A percentile compares a stretch with the other conserved stretches of the same genome.
These are phyloP conservation scores for Zymoseptoria ardabiliae DNA, from an alignment of 2,329 filamentous ascomycete genomes.

Conservation along the genomic window DNA sequence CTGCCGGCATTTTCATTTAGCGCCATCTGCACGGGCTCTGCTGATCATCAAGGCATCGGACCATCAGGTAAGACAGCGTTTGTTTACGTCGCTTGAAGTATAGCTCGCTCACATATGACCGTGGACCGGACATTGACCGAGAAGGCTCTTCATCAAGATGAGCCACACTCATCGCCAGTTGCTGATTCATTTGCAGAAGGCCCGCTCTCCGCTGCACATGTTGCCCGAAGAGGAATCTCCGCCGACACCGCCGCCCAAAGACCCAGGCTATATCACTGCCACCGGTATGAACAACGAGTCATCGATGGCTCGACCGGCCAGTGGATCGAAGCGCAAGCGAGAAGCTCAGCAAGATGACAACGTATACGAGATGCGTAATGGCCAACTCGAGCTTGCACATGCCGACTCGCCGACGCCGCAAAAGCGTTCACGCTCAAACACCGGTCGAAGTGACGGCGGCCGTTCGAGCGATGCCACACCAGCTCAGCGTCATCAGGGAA, in stretches of 20 bases:
- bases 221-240: slow-evolving; percentile 13
- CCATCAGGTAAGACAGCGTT: background rate
- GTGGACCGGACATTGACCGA: background rate
- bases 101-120: background rate
- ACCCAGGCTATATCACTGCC: slow-evolving; percentile 13
- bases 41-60: background rate
- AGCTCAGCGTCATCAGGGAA: slow-evolving; percentile 16
- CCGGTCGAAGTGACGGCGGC: slow-evolving; percentile 7
- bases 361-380: slow-evolving; percentile 14
- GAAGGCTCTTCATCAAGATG: background rate
- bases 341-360: slow-evolving; percentile 15
- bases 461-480: slow-evolving; percentile 16
- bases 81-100: background rate
- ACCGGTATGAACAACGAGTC: slow-evolving; percentile 16
- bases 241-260: slow-evolving; percentile 28
- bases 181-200: slow-evolving; percentile 1
- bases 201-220: slow-evolving; percentile 3
- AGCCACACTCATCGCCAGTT: slow-evolving; percentile 4
- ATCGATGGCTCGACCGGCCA: slow-evolving; percentile 14
- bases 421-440: slow-evolving; percentile 24
- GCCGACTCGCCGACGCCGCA: slow-evolving; percentile 19
- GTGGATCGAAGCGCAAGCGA: slow-evolving; percentile 27
- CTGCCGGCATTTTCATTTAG: background rate
- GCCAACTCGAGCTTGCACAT: slow-evolving; percentile 14
- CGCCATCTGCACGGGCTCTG: background rate